Base-by-base conservation (phyloP, 2,329 filamentous ascomycete species). In the Colletotrichum aenigma region DNA sequence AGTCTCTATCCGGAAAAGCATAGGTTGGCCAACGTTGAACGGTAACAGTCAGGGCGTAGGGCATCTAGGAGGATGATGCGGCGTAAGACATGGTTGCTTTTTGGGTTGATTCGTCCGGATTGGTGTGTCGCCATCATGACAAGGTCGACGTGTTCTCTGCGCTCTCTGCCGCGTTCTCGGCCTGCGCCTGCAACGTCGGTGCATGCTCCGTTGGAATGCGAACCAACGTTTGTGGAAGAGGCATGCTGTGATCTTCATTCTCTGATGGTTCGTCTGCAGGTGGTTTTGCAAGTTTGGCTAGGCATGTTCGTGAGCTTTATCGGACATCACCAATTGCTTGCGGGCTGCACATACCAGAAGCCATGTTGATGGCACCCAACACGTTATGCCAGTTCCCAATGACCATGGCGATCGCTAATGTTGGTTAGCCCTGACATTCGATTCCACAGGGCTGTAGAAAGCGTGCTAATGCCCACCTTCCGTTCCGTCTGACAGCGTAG, bases 311-410 rank as follows among this genome's bases (percentile, higher is more conserved):
- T 76, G 34, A 76, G 74, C 52, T 15, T 48, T n/a, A 34, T 12
- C 18, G 16, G 18, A 34, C 16, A 43, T 18, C 36, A 62, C 24
- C 34, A 24, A 21, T n/a, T 21, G 58, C 70, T 58, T 48, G 66
- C 36, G 43, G 52, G 16, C 15, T 10, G 6, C 32, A 86, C 92
- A 81, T 89, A 96, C 94, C 90, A 76, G 94, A 96, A 77, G 95
- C 95, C 94, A 97, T 96, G 81, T 94, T 94, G 81, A 97, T 96
- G 56, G 94, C 94, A 78, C 94, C 90, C 76, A 97, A 89, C 78
- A 97, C 95, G 80, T 95, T 96, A 84, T 96, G 94, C 95, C 95
- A 97, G 83, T 97, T 97, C 69, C 93, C 91, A 82, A 97, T 88
- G 26, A 97, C 95, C n/a, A 93, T 91, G 52, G 95, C 95, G 80